These are phyloP conservation scores for Coffea humblotiana DNA, from an alignment of 305 asterid genomes.

Conservation along the genomic window DNA sequence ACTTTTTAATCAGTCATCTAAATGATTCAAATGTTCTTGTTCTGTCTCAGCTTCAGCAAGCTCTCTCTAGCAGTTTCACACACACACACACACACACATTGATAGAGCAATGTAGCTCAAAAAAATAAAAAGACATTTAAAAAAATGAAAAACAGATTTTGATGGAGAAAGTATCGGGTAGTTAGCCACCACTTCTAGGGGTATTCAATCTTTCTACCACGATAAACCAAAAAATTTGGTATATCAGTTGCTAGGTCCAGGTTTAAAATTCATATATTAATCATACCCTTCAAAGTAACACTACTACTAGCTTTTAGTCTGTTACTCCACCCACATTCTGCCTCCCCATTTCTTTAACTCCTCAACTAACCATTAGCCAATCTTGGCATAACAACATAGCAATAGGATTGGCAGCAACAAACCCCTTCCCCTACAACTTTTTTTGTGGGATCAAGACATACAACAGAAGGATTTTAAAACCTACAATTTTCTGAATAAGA, in stretches of 20 bases:
- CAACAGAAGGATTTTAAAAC: too few relatives aligned
- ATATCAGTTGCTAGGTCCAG: too few relatives aligned
- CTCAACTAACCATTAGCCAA: neutral
- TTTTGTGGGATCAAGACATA: neutral
- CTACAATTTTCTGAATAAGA: neutral
- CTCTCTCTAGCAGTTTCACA: neutral
- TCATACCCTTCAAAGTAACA: too few relatives aligned
- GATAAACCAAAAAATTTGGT: too few relatives aligned
- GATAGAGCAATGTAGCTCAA: neutral
- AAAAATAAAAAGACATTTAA: too few relatives aligned
- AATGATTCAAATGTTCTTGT: neutral
- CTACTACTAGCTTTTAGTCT: neutral
- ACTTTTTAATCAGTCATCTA: too few relatives aligned
- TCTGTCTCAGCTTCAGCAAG: neutral
- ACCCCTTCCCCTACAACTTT: neutral
- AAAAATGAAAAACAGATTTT: too few relatives aligned
- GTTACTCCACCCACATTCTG: neutral
- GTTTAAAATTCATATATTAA: too few relatives aligned
- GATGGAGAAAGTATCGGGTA: too few relatives aligned
- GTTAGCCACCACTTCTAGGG: too few relatives aligned
- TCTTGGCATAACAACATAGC: neutral
- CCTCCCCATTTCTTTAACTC: too few relatives aligned
- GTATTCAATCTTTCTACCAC: too few relatives aligned
- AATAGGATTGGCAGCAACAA: neutral
- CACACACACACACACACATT: neutral